A percentile compares a stretch with the other conserved stretches of the same genome.
Conservation (phyloP, 805 yeast genomes). For the Torulaspora indica region DNA sequence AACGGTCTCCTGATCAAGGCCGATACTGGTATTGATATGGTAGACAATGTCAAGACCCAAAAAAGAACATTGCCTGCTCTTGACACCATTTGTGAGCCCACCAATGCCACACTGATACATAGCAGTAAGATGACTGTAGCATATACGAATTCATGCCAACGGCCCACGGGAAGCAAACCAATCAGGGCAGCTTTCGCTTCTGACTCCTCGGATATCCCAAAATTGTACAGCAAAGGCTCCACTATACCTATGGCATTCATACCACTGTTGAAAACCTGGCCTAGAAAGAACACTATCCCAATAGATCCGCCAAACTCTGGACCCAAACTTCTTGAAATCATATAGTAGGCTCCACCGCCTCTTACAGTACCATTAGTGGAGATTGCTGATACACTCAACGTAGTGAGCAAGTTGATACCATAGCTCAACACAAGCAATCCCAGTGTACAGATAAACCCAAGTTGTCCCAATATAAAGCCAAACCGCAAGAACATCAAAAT, state of each 20-base stretch:
- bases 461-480: constrained; percentile 92
- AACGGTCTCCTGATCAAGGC: constrained; percentile 63
- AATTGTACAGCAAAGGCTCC: constrained; percentile 80
- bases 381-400: constrained; percentile 87
- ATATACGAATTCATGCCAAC: constrained; percentile 64
- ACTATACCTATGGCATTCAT: constrained; percentile 93
- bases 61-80: constrained; percentile 76
- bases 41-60: constrained; percentile 60
- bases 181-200: constrained; percentile 39
- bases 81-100: constrained; percentile 78
- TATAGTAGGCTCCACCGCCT: constrained; percentile 98
- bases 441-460: constrained; percentile 80
- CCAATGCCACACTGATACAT: constrained; percentile 71
- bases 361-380: constrained; percentile 96
- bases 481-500: constrained; percentile 93
- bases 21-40: constrained; percentile 78
- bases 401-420: constrained; percentile 75
- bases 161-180: constrained; percentile 61
- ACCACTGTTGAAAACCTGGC: constrained; percentile 88
- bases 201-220: constrained; percentile 55
- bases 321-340: constrained; percentile 92
- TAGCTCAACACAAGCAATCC: constrained; percentile 67
- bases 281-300: constrained; percentile 89
- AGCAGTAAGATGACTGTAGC: constrained; percentile 62
- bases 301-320: constrained; percentile 98